Conservation (phyloP, 257 asterid genomes). For the Penstemon barbatus region DNA sequence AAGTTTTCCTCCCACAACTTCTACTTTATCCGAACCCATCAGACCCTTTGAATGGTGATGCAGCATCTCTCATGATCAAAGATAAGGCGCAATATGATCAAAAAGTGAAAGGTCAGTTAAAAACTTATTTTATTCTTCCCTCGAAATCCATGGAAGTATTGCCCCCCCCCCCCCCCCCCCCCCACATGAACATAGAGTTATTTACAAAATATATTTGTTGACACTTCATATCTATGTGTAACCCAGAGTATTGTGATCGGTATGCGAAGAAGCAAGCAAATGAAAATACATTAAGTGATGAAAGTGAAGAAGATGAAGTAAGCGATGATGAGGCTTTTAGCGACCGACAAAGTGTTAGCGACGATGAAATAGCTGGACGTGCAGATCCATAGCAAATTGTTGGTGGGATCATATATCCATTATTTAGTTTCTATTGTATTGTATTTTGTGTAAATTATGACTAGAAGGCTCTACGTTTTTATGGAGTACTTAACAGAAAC, state of each 20-base stretch:
- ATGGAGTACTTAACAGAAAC: too few species aligned
- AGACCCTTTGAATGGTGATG: slow-evolving; percentile 79
- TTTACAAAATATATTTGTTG: too few species aligned
- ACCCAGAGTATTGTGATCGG: slow-evolving; percentile 52
- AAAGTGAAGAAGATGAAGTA: slow-evolving; percentile 35
- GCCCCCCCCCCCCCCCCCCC: too few species aligned
- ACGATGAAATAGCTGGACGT: slow-evolving; percentile 47
- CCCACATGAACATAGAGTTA: too few species aligned
- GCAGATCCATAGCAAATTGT: slow-evolving; percentile 34
- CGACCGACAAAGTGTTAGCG: slow-evolving; percentile 40
- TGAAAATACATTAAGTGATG: slow-evolving; percentile 24
- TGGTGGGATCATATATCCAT: not conserved
- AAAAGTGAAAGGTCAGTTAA: slow-evolving; percentile 67
- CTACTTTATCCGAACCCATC: slow-evolving; percentile 80
- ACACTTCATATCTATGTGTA: not conserved
- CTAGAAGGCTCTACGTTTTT: too few species aligned
- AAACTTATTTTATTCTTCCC: not conserved
- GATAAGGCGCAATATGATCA: slow-evolving; percentile 72
- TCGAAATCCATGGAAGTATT: too few species aligned
- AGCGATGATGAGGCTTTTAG: slow-evolving; percentile 45
- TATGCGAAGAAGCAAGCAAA: slow-evolving; percentile 54
- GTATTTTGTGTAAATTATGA: too few species aligned
- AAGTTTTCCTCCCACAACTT: slow-evolving; percentile 85
- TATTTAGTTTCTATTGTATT: too few species aligned
- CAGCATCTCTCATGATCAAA: slow-evolving; percentile 74